Evolutionary conservation across 2,329 filamentous ascomycete genomes (phyloP), one percentile per base, ranked within the genome.

Genomic region (Diaporthe nobilis): DNA sequence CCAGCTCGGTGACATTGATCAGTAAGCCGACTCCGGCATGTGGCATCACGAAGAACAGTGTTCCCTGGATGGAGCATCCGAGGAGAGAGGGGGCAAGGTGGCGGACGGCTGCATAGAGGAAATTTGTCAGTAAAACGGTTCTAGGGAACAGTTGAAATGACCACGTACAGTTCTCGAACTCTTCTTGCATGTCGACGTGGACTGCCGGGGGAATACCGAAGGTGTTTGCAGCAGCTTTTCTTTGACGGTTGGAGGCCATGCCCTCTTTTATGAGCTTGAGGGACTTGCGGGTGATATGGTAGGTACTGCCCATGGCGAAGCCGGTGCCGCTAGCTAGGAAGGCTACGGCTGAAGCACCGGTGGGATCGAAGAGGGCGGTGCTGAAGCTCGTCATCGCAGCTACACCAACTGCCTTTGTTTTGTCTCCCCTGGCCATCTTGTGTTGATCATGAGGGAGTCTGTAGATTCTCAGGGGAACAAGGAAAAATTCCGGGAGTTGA

Each of bases 41-140:
- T 53, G 51, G 51, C 51, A 53, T 53, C n/a, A 53, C 51, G 51
- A 9, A 53, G 51, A 53, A 53, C n/a, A 53, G 51, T 53, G n/a
- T 53, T n/a, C 51, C 51, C 20, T 53, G 51, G 51, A 53, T 53
- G 1, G 51, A 28, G n/a, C 22, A 28, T 15, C 51, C 51, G 3
- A 53, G n/a, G 4, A 53, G n/a, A 15, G 51, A 53, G 51, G 51
- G 2, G 12, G 51, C 51, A 2, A 53, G 51, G n/a, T 5, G 51
- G n/a, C 51, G 51, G n/a, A 53, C 12, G n/a, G 3, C 51, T 53
- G n/a, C 10, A 15, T 15, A 53, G 28, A 28, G 2, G 2, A n/a
- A 28, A 28, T 7, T 9, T 28, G 12, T 53, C 13, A 53, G 51
- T 6, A 28, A 28, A 53, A 53, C 0, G 4, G 31, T 31, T 31